A percentile compares a stretch with the other conserved stretches of the same genome.
These are phyloP conservation scores for Priceomyces haplophilus DNA, from an alignment of 805 yeast species.

Conservation along the genomic window DNA sequence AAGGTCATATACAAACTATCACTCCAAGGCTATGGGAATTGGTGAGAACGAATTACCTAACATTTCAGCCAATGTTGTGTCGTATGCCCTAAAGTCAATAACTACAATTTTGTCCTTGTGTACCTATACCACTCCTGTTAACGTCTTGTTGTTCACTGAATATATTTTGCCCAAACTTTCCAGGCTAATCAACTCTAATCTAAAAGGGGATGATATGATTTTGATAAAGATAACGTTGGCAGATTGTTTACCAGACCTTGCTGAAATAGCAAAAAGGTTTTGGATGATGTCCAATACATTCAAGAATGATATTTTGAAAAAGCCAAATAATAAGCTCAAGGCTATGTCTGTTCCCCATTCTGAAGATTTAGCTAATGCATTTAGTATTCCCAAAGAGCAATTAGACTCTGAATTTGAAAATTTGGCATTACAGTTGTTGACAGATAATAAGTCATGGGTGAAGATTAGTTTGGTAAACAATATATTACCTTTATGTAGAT, in stretches of 20 bases:
- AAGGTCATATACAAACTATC: conserved; percentile 7
- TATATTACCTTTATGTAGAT: conserved; percentile 73
- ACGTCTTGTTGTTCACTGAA: conserved; percentile 75
- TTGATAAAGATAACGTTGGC: conserved; percentile 64
- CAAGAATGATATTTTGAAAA: conserved; percentile 20
- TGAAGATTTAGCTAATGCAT: conserved; percentile 19
- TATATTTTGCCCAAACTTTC: conserved; percentile 71
- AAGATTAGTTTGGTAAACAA: conserved; percentile 66
- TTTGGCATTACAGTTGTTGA: conserved; percentile 60
- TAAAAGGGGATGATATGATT: conserved; percentile 15
- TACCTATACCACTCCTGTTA: conserved; percentile 65
- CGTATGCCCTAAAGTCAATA: conserved; percentile 59
- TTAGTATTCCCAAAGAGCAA: conserved; percentile 35
- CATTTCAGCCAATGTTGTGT: conserved; percentile 56
- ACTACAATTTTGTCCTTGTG: conserved; percentile 68
- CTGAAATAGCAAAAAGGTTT: conserved; percentile 59
- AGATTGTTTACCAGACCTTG: conserved; percentile 67
- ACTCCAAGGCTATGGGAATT: neutral
- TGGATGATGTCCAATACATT: conserved; percentile 58
- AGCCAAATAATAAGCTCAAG: conserved; percentile 7
- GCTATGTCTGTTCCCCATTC: conserved; percentile 15
- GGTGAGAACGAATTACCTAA: neutral
- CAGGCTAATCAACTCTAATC: conserved; percentile 13
- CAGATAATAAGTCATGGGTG: conserved; percentile 66
- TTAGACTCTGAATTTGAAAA: conserved; percentile 59